phyloP scores from a whole-genome alignment of 176 grass and related monocot genomes.

The Thinopyrum elongatum region DNA sequence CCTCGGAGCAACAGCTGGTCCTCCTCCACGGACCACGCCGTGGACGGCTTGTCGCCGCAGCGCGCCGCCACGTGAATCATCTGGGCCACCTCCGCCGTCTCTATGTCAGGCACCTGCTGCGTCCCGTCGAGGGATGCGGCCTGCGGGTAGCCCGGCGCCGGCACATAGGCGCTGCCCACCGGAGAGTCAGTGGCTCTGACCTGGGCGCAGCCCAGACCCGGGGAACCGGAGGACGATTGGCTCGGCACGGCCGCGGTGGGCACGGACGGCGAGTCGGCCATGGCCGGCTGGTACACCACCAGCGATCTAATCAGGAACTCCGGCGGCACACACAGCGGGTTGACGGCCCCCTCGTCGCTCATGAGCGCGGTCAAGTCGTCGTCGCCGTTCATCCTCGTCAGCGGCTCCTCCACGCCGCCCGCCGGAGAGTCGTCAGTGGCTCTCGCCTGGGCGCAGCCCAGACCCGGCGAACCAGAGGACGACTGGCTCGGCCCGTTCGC shows the following conservation, averaged over 20 bases:
- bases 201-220: neutral
- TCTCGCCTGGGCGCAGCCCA: neutral
- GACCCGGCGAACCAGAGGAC: neutral
- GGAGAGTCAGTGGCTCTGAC: neutral
- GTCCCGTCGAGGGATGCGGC: neutral
- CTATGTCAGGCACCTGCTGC: neutral
- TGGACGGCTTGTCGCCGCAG: neutral
- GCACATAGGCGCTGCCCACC: neutral
- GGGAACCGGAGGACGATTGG: neutral
- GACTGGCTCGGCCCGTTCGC: neutral
- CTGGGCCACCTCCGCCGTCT: neutral
- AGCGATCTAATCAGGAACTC: neutral
- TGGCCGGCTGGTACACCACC: neutral
- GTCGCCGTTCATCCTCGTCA: neutral
- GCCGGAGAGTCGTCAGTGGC: neutral
- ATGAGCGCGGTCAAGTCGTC: neutral
- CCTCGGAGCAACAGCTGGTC: neutral
- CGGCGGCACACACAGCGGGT: neutral
- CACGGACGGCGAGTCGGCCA: neutral
- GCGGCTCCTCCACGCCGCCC: neutral
- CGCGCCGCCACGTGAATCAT: neutral
- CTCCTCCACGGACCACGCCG: slow-evolving; percentile 24
- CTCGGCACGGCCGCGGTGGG: neutral
- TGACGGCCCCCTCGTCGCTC: neutral
- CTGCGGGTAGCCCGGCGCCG: neutral